Base-by-base conservation (phyloP, 2,329 filamentous ascomycete genomes). In the Scorias spongiosa region DNA sequence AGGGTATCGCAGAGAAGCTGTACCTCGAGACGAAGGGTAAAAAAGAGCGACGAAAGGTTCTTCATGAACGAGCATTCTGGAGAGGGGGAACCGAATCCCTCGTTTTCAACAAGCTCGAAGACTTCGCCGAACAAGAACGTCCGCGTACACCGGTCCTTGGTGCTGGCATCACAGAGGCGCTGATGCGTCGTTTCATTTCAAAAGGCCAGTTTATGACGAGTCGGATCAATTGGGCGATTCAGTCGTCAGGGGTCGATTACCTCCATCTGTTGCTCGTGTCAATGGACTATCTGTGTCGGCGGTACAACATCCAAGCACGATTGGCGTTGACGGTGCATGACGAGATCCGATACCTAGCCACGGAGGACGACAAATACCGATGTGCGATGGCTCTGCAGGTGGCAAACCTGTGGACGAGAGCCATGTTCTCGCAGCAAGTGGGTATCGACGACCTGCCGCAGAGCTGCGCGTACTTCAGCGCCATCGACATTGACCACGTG, bases 181-280 rank as follows among this genome's bases (percentile, higher is more conserved):
- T 98, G 15, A 93, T 93, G 81, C 74, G 80, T 43, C 80, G 84
- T 12, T 93, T 82, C 57, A 80, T 98, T 54, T 84, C 75, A 62
- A 91, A 85, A 57, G 87, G 88, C 30, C 85, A 81, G 17, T 98
- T 94, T 65, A 81, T 98, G 67, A 95, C 91, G 1, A 93, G 84
- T 14, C 81, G 93, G 29, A 96, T 98, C 65, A 98, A 98, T 60
- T 98, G 91, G 91, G 91, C 91, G 2, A 96, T 98, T 53, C 91
- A 98, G 57, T 95, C 88, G 1, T 93, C 85, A 0, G 91, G 93
- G 5, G 89, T 96, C 3, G 93, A 98, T 62, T 98, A 98, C 61
- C 75, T 98, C 2, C 91, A 98, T 57, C 77, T 98, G 4, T 74
- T 98, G 14, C 86, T 98, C 49, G 77, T 96, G 2, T 74, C 79